These are phyloP conservation scores for Diutina siamensis DNA, from an alignment of 1,139 yeast species.

Conservation along the genomic window DNA sequence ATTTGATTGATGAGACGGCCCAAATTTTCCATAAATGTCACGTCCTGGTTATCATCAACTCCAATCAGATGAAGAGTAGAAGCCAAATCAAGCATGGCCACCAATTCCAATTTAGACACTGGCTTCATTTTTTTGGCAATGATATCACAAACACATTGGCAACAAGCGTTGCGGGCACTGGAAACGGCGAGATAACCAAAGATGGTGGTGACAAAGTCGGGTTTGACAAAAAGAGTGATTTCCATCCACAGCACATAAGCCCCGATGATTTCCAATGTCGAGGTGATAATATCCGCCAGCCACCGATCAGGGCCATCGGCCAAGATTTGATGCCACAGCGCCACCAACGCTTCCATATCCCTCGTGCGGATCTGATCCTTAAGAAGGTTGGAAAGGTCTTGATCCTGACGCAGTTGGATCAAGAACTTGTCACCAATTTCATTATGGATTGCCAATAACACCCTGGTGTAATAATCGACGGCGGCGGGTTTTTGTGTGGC, in stretches of 20 bases:
- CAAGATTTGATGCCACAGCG: constrained; percentile 59
- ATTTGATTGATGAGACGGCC: constrained; percentile 68
- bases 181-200: constrained; percentile 42
- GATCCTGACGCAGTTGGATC: constrained; percentile 47
- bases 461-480: constrained; percentile 67
- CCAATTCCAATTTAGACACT: constrained; percentile 67
- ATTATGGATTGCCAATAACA: constrained; percentile 65
- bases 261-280: constrained; percentile 62
- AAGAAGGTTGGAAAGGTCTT: constrained; percentile 55
- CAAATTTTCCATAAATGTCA: constrained; percentile 67
- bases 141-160: constrained; percentile 69
- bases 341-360: constrained; percentile 61
- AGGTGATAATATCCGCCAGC: constrained; percentile 38
- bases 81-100: constrained; percentile 54
- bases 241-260: constrained; percentile 94
- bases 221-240: constrained; percentile 62
- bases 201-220: constrained; percentile 50
- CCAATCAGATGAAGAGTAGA: constrained; percentile 32
- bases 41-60: constrained; percentile 19
- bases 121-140: constrained; percentile 89
- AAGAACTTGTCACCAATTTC: constrained; percentile 92
- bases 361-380: constrained; percentile 74
- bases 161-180: constrained; percentile 32
- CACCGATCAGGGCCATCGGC: constrained; percentile 15
- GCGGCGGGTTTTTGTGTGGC: constrained; percentile 25